Evolutionary conservation across 2,329 filamentous ascomycete genomes (phyloP).

Genomic region (Fusarium burgessii): DNA sequence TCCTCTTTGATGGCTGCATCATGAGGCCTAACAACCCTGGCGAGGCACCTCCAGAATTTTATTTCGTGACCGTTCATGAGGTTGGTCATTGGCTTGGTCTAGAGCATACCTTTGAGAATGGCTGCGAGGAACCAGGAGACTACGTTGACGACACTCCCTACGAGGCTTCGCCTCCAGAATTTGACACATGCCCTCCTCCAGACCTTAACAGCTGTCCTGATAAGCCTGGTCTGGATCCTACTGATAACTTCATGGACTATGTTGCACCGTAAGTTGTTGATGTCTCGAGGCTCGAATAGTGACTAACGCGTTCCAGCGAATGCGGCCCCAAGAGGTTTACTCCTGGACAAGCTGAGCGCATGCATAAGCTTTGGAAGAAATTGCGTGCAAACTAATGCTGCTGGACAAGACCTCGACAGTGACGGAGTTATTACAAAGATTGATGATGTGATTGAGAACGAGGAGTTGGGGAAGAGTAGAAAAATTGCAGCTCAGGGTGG

Average conservation of each 20-base stretch:
- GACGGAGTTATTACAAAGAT: no score
- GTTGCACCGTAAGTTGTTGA: neutral
- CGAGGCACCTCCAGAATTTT: neutral
- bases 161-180: neutral
- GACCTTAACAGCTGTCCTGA: constrained; percentile 15
- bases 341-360: constrained; percentile 16
- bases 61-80: constrained; percentile 5
- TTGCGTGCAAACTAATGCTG: neutral
- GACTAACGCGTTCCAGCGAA: neutral
- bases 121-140: constrained; percentile 24
- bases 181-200: neutral
- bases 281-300: accelerated
- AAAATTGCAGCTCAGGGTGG: neutral
- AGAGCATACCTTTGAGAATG: constrained; percentile 28
- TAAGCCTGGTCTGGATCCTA: constrained; percentile 21
- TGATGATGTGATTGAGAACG: neutral
- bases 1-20: constrained; percentile 24
- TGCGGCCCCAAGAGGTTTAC: constrained; percentile 22
- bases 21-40: neutral
- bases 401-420: neutral
- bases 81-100: constrained; percentile 32
- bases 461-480: neutral
- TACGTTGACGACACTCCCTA: constrained; percentile 26
- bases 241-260: constrained; percentile 28
- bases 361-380: constrained; percentile 31